Conservation (phyloP, 2,329 filamentous ascomycete species). For the Tolypocladium sp. region DNA sequence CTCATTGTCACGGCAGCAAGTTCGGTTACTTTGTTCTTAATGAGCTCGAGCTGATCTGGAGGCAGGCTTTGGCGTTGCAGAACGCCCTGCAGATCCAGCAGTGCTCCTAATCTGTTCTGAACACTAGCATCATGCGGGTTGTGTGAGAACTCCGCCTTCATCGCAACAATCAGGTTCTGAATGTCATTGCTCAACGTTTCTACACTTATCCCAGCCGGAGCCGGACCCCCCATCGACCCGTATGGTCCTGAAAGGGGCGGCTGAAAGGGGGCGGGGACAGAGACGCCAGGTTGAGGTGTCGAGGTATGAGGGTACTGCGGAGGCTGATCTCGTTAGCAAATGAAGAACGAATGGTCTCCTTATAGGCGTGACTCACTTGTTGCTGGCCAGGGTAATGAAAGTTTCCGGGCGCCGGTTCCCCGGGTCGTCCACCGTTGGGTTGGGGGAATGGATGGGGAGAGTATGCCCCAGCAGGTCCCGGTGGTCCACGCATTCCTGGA, state of each 20-base stretch:
- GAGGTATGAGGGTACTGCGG: conserved; percentile 26
- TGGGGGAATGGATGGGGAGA: conserved; percentile 17
- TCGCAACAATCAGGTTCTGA: conserved; percentile 63
- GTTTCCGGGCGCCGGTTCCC: conserved; percentile 6
- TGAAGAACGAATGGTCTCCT: neutral
- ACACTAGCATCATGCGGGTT: conserved; percentile 68
- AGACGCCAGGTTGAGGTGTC: conserved; percentile 26
- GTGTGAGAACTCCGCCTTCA: conserved; percentile 64
- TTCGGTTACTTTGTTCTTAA: conserved; percentile 76
- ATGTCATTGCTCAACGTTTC: conserved; percentile 77
- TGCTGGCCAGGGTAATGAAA: conserved; percentile 14
- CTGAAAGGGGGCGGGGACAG: conserved; percentile 30
- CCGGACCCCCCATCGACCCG: conserved; percentile 17
- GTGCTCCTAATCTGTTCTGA: conserved; percentile 72
- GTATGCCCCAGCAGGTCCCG: conserved; percentile 12
- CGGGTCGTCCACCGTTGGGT: conserved; percentile 19
- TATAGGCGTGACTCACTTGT: conserved; percentile 15
- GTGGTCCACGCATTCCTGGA: conserved; percentile 35
- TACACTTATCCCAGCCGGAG: conserved; percentile 47
- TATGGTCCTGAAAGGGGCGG: conserved; percentile 29
- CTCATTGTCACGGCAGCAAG: conserved; percentile 56
- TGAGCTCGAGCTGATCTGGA: conserved; percentile 71
- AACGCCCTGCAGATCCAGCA: conserved; percentile 69
- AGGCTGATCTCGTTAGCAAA: neutral
- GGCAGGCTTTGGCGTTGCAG: conserved; percentile 70